These are phyloP conservation scores for Chrysanthemum makinoi DNA, from an alignment of 129 eudicot species.

Conservation along the genomic window DNA sequence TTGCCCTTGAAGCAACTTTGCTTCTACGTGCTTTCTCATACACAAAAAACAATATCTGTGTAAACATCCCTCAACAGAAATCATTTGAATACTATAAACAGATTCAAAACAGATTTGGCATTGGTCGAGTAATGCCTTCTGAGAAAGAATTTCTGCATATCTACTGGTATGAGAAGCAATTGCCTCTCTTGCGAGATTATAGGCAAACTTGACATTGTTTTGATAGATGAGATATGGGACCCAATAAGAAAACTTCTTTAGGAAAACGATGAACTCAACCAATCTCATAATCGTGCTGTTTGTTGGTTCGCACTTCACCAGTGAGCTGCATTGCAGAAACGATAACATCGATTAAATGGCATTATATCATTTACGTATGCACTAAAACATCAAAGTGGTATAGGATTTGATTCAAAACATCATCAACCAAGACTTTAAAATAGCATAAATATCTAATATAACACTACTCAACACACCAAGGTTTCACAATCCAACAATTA, in stretches of 20 bases:
- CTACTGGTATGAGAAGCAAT: conserved; percentile 16
- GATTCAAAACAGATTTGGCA: conserved; percentile 61
- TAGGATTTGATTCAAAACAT: no score
- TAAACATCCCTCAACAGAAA: conserved; percentile 43
- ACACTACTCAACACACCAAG: no score
- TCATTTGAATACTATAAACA: conserved; percentile 35
- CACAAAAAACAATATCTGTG: conserved; percentile 67
- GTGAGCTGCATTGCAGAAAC: conserved; percentile 45
- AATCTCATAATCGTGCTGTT: conserved; percentile 28
- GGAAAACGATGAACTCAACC: conserved; percentile 41
- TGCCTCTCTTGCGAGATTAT: conserved; percentile 56
- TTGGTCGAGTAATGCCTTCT: conserved; percentile 27
- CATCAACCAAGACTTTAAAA: no score
- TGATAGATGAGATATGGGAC: conserved; percentile 21
- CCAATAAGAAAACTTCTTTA: conserved; percentile 8
- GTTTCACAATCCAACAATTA: no score
- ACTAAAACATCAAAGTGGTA: no score
- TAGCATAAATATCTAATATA: no score
- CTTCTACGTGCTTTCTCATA: conserved; percentile 57
- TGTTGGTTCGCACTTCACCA: conserved; percentile 32
- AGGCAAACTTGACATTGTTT: conserved; percentile 46
- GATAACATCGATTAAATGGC: neutral
- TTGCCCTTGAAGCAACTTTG: conserved; percentile 46
- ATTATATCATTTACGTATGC: no score
- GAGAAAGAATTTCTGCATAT: conserved; percentile 11